Conservation (phyloP, 352 stramenopile genomes). For the Globisporangium radiosum region DNA sequence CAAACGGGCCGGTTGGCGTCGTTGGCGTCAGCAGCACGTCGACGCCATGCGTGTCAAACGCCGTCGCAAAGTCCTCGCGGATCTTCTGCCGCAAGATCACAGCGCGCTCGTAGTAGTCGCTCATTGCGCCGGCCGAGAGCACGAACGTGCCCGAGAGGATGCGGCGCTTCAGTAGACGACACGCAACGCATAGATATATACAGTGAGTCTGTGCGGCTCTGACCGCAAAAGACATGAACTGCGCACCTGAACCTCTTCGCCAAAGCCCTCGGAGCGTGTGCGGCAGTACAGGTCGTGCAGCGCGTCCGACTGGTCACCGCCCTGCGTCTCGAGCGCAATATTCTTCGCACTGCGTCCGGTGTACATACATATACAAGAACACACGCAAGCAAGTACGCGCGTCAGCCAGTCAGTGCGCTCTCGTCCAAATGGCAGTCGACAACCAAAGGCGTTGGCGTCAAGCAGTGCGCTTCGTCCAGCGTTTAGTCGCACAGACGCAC, state of each 20-base stretch:
- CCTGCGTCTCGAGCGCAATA: slow-evolving; percentile 31
- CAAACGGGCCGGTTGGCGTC: slow-evolving; percentile 78
- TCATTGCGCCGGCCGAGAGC: slow-evolving; percentile 80
- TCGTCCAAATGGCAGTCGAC: not conserved
- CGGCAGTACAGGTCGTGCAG: slow-evolving; percentile 84
- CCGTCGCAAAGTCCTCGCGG: slow-evolving; percentile 63
- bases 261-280: slow-evolving; percentile 87
- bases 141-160: slow-evolving; percentile 90
- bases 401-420: too few relatives aligned
- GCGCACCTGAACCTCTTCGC: slow-evolving; percentile 84
- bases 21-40: slow-evolving; percentile 86
- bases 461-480: not conserved
- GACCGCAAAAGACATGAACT: too few relatives aligned
- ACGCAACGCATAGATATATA: too few relatives aligned
- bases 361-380: not conserved
- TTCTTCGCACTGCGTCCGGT: slow-evolving; percentile 34
- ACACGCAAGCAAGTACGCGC: not conserved
- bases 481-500: slow-evolving; percentile 13
- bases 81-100: slow-evolving; percentile 76
- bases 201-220: not conserved
- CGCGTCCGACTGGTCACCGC: slow-evolving; percentile 61
- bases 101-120: slow-evolving; percentile 88
- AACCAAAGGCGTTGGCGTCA: not conserved
- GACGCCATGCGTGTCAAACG: slow-evolving; percentile 46
- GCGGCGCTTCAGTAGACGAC: slow-evolving; percentile 37